Conservation (phyloP, 1,139 yeast genomes). For the Saccharomyces pastorianus region DNA sequence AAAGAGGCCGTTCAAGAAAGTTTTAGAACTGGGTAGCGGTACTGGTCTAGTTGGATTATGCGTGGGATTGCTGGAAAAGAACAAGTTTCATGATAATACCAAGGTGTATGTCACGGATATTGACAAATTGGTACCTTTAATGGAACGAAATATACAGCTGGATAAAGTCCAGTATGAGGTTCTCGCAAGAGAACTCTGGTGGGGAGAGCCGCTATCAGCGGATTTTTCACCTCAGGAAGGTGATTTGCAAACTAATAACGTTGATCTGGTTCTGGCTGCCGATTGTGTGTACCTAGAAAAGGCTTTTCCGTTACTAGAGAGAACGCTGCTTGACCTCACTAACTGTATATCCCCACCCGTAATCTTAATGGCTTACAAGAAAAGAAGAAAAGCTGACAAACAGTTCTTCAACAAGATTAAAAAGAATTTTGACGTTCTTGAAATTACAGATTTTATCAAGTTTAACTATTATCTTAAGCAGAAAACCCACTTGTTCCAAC, state of each 20-base stretch:
- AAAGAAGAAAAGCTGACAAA: conserved; percentile 47
- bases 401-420: conserved; percentile 38
- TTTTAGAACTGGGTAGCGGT: conserved; percentile 48
- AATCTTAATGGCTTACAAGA: conserved; percentile 43
- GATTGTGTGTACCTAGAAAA: conserved; percentile 49
- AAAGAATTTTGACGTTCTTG: conserved; percentile 34
- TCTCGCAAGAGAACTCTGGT: conserved; percentile 37
- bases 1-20: conserved; percentile 21
- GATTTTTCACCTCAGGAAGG: conserved; percentile 22
- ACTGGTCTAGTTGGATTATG: conserved; percentile 46
- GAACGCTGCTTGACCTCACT: conserved; percentile 41
- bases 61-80: conserved; percentile 21
- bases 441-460: conserved; percentile 35
- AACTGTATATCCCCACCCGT: conserved; percentile 31
- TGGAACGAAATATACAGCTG: conserved; percentile 38
- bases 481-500: conserved; percentile 38
- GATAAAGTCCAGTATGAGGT: conserved; percentile 35
- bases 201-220: conserved; percentile 41
- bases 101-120: conserved; percentile 39
- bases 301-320: conserved; percentile 44
- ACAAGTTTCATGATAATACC: conserved; percentile 21
- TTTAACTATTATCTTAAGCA: conserved; percentile 32
- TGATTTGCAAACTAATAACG: conserved; percentile 12
- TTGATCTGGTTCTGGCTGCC: conserved; percentile 46
- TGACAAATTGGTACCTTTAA: conserved; percentile 38